Base-by-base conservation (phyloP, 139 green algal species). In the Desmodesmus armatus region DNA sequence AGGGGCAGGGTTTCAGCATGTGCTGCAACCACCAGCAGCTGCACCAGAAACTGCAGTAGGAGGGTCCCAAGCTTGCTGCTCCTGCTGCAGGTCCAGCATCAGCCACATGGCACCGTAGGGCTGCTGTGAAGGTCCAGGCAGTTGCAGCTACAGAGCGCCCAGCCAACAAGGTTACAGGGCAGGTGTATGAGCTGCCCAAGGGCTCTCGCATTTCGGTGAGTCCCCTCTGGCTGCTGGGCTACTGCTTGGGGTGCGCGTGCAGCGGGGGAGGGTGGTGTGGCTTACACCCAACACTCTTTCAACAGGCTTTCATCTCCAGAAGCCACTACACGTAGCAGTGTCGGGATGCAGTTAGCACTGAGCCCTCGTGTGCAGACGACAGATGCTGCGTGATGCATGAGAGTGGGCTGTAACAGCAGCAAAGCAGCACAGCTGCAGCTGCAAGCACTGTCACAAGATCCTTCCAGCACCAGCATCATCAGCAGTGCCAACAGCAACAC, bases 141-240 rank as follows among this genome's bases (percentile, higher is more conserved):
- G 44, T 84, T 2, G 78, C 78, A 39, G 78, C 78, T 11, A 84
- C 78, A 2, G 78, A 84, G 55, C 47, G 63, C 25, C 78, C 78
- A 17, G 6, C 47, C 17, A 84, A 75, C 23, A 84, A 76, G 62
- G 43, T 84, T 25, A 43, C 49, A 23, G 63, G 47, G 31, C 62
- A 84, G 78, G 47, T 29, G 3, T 84, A 77, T 47, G 53, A 75
- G 7, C 44, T 84, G 43, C 62, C 78, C 6, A 75, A 76, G 39
- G 62, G 63, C 5, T 35, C 40, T 15, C 76, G 53, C 6, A 75
- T 84, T 11, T 77, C 44, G 60, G 78, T 84, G 19, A n/a, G 78
- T 9, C 2, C n/a, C n/a, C n/a, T n/a, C n/a, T n/a, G n/a, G n/a
- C n/a, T n/a, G 19, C 21, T 19, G 23, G 23, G 23, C 53, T 23